These are phyloP conservation scores for Magnaporthiopsis incrustans DNA, from an alignment of 2,329 filamentous ascomycete genomes.

Conservation along the genomic window DNA sequence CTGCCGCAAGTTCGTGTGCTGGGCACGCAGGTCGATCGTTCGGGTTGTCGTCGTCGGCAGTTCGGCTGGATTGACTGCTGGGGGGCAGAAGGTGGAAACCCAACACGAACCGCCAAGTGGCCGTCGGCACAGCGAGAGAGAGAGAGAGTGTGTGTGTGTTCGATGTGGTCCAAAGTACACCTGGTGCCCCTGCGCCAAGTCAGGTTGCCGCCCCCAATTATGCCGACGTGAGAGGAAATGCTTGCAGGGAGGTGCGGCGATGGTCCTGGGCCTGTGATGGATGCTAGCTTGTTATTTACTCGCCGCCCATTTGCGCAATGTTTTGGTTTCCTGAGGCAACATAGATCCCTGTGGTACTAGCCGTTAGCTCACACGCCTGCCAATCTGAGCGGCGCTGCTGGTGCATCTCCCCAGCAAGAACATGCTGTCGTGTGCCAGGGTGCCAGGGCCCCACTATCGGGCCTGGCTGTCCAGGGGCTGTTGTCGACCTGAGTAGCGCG, in stretches of 20 bases:
- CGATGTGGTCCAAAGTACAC: not conserved
- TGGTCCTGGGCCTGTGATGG: slow-evolving; percentile 1
- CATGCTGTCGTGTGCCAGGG: not conserved
- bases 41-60: too few relatives aligned
- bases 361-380: too few relatives aligned
- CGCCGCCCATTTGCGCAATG: not conserved
- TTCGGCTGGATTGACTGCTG: too few relatives aligned
- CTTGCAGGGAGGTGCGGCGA: not conserved
- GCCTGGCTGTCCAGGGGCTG: not conserved
- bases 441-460: not conserved
- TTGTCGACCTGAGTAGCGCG: not conserved
- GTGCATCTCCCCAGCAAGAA: not conserved
- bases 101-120: not conserved
- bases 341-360: not conserved
- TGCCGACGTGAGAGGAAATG: not conserved
- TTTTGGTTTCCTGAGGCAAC: slow-evolving; percentile 5
- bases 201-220: not conserved
- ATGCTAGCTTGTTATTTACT: slow-evolving; percentile 9
- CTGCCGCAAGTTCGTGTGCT: too few relatives aligned
- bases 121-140: not conserved
- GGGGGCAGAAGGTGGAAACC: not conserved
- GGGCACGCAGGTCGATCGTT: too few relatives aligned
- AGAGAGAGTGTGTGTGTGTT: too few relatives aligned
- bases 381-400: too few relatives aligned
- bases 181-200: not conserved